These are phyloP conservation scores for Fagopyrum esculentum DNA, from an alignment of 148 eudicot genomes.

Conservation along the genomic window DNA sequence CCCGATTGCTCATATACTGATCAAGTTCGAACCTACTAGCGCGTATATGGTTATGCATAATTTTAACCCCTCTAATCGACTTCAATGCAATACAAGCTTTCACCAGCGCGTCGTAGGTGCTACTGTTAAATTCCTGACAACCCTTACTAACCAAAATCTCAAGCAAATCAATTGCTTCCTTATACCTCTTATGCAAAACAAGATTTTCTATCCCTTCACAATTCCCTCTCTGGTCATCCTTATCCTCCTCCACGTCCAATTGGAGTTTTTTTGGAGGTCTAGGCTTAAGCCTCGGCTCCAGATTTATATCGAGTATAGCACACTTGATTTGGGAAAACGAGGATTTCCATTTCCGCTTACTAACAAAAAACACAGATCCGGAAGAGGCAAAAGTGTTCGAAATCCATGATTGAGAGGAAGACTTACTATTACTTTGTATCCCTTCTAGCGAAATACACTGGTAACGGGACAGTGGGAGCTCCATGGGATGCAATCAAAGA, in stretches of 20 bases:
- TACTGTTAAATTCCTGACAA: constrained; percentile 24
- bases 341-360: constrained; percentile 6
- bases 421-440: background rate
- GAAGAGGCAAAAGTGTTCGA: background rate
- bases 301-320: background rate
- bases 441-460: constrained; percentile 8
- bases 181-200: constrained; percentile 33
- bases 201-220: constrained; percentile 45
- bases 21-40: constrained; percentile 44
- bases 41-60: constrained; percentile 47
- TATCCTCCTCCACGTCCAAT: background rate
- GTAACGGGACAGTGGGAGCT: background rate
- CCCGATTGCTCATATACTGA: constrained; percentile 69
- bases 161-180: constrained; percentile 70
- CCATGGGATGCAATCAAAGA: background rate
- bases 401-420: constrained; percentile 1
- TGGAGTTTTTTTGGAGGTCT: constrained; percentile 3
- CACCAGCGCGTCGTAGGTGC: constrained; percentile 68
- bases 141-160: constrained; percentile 63
- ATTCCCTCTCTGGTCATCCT: background rate
- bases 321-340: constrained; percentile 8
- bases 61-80: constrained; percentile 69
- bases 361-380: background rate
- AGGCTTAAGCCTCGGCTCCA: constrained; percentile 7
- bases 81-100: constrained; percentile 62